Conservation (phyloP, 768 basidiomycete genomes). For the Agaricus blazei region DNA sequence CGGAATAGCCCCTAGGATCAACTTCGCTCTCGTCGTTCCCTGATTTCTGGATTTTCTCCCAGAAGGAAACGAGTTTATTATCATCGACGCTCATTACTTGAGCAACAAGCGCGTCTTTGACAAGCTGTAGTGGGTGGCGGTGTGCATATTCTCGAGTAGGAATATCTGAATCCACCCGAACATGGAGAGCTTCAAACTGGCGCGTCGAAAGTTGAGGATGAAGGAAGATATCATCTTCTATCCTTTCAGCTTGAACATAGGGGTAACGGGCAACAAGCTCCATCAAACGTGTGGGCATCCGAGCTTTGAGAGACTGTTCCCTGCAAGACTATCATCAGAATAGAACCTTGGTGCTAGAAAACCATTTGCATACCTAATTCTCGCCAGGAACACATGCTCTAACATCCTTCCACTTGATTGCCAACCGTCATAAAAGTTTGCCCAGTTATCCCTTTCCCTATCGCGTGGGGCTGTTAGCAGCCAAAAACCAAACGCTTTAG, state of each 20-base stretch:
- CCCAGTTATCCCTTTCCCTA: conserved; percentile 53
- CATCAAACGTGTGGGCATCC: conserved; percentile 64
- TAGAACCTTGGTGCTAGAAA: background rate
- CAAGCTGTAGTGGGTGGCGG: conserved; percentile 45
- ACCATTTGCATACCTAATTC: conserved; percentile 51
- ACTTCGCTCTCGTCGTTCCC: conserved; percentile 27
- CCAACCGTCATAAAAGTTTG: conserved; percentile 68
- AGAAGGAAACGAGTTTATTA: conserved; percentile 35
- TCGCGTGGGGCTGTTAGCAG: conserved; percentile 46
- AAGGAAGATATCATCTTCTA: conserved; percentile 39
- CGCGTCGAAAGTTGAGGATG: conserved; percentile 68
- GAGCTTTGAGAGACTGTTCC: conserved; percentile 48
- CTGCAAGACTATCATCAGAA: conserved; percentile 27
- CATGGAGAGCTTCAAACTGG: conserved; percentile 56
- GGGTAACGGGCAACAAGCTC: conserved; percentile 72
- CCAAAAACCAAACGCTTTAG: conserved; percentile 73
- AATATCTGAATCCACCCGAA: conserved; percentile 58
- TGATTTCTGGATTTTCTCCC: conserved; percentile 49
- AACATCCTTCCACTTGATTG: conserved; percentile 65
- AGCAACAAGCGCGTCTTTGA: conserved; percentile 57
- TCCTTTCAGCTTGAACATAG: conserved; percentile 36
- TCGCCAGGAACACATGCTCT: conserved; percentile 72
- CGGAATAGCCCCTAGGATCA: conserved; percentile 21
- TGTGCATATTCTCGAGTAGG: conserved; percentile 34
- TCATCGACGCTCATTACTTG: conserved; percentile 20